A percentile compares a stretch with the other conserved stretches of the same genome.
phyloP scores from a whole-genome alignment of 73 alveolate species.

The Symbiodinium pilosum region DNA sequence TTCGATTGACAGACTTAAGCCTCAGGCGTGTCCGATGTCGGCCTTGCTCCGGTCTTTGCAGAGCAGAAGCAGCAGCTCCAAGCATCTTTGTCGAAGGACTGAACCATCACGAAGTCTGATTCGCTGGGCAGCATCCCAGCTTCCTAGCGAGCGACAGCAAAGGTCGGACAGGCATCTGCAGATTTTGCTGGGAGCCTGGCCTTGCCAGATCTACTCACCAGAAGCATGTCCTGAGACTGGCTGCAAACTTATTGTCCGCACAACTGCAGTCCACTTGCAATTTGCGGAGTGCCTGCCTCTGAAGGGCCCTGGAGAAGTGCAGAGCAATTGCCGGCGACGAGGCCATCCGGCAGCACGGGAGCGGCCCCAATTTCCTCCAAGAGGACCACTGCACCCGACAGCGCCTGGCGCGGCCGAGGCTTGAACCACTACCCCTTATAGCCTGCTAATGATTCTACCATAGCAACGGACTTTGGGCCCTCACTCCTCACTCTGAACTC shows the following conservation, averaged over 20 bases:
- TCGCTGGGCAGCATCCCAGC: constrained; percentile 33
- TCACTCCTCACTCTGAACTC: no score
- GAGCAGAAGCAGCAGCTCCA: constrained; percentile 16
- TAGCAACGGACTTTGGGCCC: no score
- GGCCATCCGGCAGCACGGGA: constrained; percentile 55
- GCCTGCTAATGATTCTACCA: no score
- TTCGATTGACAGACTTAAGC: no score
- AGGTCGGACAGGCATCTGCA: neutral
- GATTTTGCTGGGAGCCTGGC: constrained; percentile 10
- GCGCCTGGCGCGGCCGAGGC: constrained; percentile 18
- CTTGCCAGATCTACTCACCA: constrained; percentile 70
- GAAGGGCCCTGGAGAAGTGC: constrained; percentile 12
- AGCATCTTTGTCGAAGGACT: neutral
- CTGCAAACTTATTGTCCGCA: no score
- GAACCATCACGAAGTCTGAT: constrained; percentile 54
- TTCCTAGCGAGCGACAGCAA: neutral
- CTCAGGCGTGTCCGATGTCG: neutral
- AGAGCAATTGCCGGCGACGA: constrained; percentile 84
- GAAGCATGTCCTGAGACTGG: constrained; percentile 46
- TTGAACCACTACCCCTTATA: no score
- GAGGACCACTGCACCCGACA: constrained; percentile 33
- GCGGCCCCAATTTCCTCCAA: constrained; percentile 70
- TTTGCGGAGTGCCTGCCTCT: neutral
- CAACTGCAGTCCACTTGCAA: no score
- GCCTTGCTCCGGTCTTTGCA: neutral